Percentiles rank a stretch among this genome's conserved stretches.
Evolutionary conservation across 2,329 filamentous ascomycete genomes (phyloP).

Genomic region (Gaeumannomyces tritici): DNA sequence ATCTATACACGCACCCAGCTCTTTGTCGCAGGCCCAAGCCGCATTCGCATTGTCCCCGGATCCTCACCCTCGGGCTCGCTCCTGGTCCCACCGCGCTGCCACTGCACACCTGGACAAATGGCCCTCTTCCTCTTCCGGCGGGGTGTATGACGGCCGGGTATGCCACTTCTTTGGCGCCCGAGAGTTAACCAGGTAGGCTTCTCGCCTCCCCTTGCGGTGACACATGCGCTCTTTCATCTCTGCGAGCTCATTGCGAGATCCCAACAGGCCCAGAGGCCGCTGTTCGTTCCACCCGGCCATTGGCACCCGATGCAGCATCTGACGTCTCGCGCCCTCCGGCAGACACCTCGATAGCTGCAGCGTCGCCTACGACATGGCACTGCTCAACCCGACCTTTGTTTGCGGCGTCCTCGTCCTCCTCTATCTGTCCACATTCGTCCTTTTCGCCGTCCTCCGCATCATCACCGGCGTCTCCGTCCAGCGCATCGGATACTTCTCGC

Average conservation of each 20-base stretch:
- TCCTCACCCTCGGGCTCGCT: not conserved
- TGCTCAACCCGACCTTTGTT: constrained; percentile 69
- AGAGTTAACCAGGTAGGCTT: not conserved
- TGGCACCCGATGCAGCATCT: constrained; percentile 3
- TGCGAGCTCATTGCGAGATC: not conserved
- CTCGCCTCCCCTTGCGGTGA: not conserved
- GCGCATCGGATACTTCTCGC: constrained; percentile 82
- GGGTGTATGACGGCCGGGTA: constrained; percentile 2
- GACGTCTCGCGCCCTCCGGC: not conserved
- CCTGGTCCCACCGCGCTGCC: not conserved
- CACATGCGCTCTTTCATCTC: not conserved
- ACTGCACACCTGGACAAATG: not conserved
- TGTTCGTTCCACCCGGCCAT: not conserved
- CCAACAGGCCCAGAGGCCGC: too few species aligned
- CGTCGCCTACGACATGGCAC: constrained; percentile 40
- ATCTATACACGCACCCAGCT: not conserved
- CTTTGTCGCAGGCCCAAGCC: not conserved
- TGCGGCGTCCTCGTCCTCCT: constrained; percentile 76
- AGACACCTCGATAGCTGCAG: not conserved
- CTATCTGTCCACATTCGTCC: constrained; percentile 84
- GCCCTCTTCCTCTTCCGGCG: not conserved
- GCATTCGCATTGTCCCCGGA: not conserved
- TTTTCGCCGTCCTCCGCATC: constrained; percentile 88
- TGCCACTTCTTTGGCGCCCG: constrained; percentile 2
- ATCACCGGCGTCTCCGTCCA: constrained; percentile 93